phyloP scores from a whole-genome alignment of 2,329 filamentous ascomycete species.

The Claviceps humidiphila region DNA sequence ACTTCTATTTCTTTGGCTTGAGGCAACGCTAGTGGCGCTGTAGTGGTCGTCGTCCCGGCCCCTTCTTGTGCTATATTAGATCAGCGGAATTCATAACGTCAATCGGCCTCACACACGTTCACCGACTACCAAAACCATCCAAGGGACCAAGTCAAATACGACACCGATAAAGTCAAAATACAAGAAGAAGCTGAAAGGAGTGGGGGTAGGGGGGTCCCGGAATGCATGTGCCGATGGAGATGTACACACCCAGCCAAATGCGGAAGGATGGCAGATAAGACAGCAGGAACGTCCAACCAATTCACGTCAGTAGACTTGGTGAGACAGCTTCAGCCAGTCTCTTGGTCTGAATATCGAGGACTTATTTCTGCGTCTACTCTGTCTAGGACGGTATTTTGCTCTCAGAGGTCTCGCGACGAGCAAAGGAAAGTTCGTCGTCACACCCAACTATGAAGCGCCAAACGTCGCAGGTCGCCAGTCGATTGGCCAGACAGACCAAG shows the following conservation, averaged over 20 bases:
- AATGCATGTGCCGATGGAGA: not conserved
- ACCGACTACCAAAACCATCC: not conserved
- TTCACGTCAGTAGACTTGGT: not conserved
- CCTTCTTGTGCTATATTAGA: not conserved
- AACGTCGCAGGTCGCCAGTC: not conserved
- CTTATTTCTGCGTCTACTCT: not conserved
- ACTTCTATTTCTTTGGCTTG: not conserved
- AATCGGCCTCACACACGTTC: not conserved
- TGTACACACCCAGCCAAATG: constrained; percentile 2
- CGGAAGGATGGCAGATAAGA: constrained; percentile 3
- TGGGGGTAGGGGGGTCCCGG: not conserved
- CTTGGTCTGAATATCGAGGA: not conserved
- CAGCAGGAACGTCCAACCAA: not conserved
- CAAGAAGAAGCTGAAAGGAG: not conserved
- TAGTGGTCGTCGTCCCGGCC: not conserved
- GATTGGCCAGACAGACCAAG: not conserved
- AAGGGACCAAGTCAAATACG: not conserved
- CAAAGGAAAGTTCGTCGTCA: not conserved
- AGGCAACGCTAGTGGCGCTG: not conserved
- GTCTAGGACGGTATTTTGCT: not conserved
- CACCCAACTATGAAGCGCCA: not conserved
- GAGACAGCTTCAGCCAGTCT: not conserved
- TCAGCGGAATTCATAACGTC: not conserved
- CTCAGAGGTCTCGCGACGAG: not conserved
- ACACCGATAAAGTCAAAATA: not conserved